Base-by-base conservation (phyloP, 2,329 filamentous ascomycete genomes). In the Fusarium mexicanum region DNA sequence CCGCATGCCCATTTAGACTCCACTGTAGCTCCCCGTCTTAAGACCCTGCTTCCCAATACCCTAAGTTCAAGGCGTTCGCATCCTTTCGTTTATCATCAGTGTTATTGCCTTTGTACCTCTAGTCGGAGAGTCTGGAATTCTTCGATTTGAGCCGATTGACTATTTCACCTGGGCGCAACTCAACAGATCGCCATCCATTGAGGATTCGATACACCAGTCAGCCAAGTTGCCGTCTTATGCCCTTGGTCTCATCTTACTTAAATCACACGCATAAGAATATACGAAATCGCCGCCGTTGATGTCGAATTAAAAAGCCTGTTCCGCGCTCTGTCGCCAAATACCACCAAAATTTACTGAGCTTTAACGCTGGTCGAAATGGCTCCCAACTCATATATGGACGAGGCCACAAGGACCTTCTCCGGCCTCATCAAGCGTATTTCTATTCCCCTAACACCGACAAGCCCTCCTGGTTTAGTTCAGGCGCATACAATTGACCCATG, bases 401-500 rank as follows among this genome's bases (percentile, higher is more conserved):
- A 79, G 48, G 82, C 83, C 41, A 76, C 83, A 40, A 77, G 71
- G 43, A 78, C 80, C 22, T 64, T 86, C 33, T 81, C 80, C 14
- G 77, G 82, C 18, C 81, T 90, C 38, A 80, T 82, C 57, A 89
- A 87, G 77, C 88, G 90, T 68, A 91, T 92, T 78, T 79, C 86
- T 54, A 91, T 92, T 68, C 89, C 90, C 6, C 83, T 91, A 60
- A 90, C 88, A 26, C 81, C 89, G 5, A 87, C 87, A 37, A 91
- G 89, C 70, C 89, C 90, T 3, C 85, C 90, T 2, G 90, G 90
- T 20, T 84, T 92, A 38, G 83, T 91, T 48, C 88, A 92, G 81
- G 90, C 90, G 26, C 82, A 90, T 72, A 89, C 87, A 3, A 84
- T 91, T 65, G 95, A 98, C 81, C 94, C 95, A 31, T 98, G 93